phyloP scores from a whole-genome alignment of 2,329 filamentous ascomycete species.

The Colletotrichum eleusines region DNA sequence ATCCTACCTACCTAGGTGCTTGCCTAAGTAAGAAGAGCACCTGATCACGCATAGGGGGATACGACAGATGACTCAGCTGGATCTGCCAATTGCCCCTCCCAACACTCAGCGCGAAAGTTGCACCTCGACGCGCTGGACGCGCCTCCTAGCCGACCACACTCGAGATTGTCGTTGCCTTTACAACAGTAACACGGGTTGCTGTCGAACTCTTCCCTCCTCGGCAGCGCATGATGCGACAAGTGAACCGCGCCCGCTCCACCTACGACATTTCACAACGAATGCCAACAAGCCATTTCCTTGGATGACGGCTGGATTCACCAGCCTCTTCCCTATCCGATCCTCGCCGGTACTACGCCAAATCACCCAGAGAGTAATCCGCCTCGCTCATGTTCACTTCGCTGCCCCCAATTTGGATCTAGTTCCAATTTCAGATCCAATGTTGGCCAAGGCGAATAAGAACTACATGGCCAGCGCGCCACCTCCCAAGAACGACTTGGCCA shows the following conservation, averaged over 20 bases:
- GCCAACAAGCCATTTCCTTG: slow-evolving; percentile 44
- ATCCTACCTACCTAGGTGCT: too few relatives aligned
- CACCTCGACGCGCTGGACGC: slow-evolving; percentile 30
- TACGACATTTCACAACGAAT: slow-evolving; percentile 12
- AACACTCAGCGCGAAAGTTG: slow-evolving; percentile 15
- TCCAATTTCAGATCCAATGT: slow-evolving; percentile 49
- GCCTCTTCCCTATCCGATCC: slow-evolving; percentile 50
- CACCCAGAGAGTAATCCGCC: slow-evolving; percentile 44
- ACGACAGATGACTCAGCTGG: slow-evolving; percentile 19
- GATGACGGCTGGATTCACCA: slow-evolving; percentile 52
- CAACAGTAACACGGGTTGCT: not conserved
- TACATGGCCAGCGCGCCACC: slow-evolving; percentile 54
- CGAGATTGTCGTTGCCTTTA: not conserved
- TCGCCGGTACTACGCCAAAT: slow-evolving; percentile 51
- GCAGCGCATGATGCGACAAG: slow-evolving; percentile 19
- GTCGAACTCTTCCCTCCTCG: slow-evolving; percentile 17
- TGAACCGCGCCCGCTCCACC: slow-evolving; percentile 12
- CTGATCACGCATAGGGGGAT: not conserved
- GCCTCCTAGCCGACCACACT: slow-evolving; percentile 6
- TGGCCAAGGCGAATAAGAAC: slow-evolving; percentile 52
- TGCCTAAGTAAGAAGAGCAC: too few relatives aligned
- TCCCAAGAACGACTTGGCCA: slow-evolving; percentile 55
- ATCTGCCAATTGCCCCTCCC: slow-evolving; percentile 4
- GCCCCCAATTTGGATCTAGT: slow-evolving; percentile 24
- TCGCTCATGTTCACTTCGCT: slow-evolving; percentile 45